A percentile compares a stretch with the other conserved stretches of the same genome.
Conservation (phyloP, 1,139 yeast genomes). For the Candida smagusa region DNA sequence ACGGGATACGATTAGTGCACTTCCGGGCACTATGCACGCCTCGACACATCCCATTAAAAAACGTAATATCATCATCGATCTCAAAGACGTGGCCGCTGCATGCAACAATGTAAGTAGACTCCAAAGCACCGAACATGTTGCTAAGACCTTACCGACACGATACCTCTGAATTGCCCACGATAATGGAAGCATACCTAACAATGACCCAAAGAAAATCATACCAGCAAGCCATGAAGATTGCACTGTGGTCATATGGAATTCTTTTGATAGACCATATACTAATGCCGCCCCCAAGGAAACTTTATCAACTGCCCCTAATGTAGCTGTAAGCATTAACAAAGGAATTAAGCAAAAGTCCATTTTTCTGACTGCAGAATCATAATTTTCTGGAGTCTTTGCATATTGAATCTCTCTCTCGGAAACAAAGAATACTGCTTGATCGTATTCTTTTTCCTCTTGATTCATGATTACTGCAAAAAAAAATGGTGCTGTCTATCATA, state of each 20-base stretch:
- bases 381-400: conserved; percentile 13
- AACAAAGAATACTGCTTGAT: conserved; percentile 5
- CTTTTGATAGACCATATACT: conserved; percentile 37
- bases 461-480: no score
- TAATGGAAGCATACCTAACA: conserved; percentile 42
- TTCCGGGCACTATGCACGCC: conserved; percentile 44
- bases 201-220: conserved; percentile 44
- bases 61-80: conserved; percentile 30
- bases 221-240: conserved; percentile 49
- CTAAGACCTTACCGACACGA: conserved; percentile 27
- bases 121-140: conserved; percentile 25
- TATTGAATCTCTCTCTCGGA: conserved; percentile 4
- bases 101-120: conserved; percentile 22
- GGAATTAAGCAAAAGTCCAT: conserved; percentile 35
- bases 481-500: no score
- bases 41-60: conserved; percentile 37
- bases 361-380: conserved; percentile 23
- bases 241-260: conserved; percentile 32
- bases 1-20: conserved; percentile 36
- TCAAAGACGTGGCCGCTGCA: conserved; percentile 27
- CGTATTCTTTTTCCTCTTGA: background rate
- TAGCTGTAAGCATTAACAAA: conserved; percentile 29
- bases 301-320: conserved; percentile 44
- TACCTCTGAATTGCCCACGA: conserved; percentile 23
- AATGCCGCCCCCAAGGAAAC: conserved; percentile 41